phyloP scores from a whole-genome alignment of 805 yeast species.

The Candida namnaoensis region DNA sequence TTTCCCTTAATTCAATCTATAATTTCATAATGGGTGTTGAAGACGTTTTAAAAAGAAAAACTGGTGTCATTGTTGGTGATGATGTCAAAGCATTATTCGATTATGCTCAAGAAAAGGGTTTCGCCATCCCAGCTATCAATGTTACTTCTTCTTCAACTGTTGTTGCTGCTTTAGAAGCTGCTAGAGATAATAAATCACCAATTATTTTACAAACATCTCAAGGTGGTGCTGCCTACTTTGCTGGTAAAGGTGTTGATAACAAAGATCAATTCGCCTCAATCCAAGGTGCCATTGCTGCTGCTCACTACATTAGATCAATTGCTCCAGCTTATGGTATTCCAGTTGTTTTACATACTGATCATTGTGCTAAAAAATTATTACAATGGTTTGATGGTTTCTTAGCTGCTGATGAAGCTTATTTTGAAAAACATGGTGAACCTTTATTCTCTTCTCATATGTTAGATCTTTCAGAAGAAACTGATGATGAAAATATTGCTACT shows the following conservation, averaged over 20 bases:
- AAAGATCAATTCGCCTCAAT: constrained; percentile 89
- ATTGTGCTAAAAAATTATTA: constrained; percentile 95
- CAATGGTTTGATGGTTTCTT: constrained; percentile 99
- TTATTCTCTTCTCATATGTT: constrained; percentile 98
- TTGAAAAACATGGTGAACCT: constrained; percentile 81
- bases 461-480: constrained; percentile 94
- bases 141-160: constrained; percentile 97
- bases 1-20: too few relatives aligned
- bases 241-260: constrained; percentile 98
- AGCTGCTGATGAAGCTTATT: constrained; percentile 92
- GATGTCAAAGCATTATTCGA: constrained; percentile 79
- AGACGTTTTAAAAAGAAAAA: constrained; percentile 78
- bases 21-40: constrained; percentile 42
- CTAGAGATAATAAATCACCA: constrained; percentile 91
- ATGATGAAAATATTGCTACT: constrained; percentile 89
- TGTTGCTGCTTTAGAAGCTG: constrained; percentile 95
- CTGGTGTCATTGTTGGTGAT: constrained; percentile 99
- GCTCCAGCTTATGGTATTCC: constrained; percentile 97
- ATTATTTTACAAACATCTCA: constrained; percentile 94
- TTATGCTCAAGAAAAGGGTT: constrained; percentile 88
- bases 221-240: constrained; percentile 99
- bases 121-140: constrained; percentile 97
- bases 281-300: constrained; percentile 94
- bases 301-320: constrained; percentile 92
- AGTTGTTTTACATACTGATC: constrained; percentile 95